Percentiles rank a stretch among this genome's conserved stretches.
These are phyloP conservation scores for Acorus calamus DNA, from an alignment of 106 monocot genomes.

Conservation along the genomic window DNA sequence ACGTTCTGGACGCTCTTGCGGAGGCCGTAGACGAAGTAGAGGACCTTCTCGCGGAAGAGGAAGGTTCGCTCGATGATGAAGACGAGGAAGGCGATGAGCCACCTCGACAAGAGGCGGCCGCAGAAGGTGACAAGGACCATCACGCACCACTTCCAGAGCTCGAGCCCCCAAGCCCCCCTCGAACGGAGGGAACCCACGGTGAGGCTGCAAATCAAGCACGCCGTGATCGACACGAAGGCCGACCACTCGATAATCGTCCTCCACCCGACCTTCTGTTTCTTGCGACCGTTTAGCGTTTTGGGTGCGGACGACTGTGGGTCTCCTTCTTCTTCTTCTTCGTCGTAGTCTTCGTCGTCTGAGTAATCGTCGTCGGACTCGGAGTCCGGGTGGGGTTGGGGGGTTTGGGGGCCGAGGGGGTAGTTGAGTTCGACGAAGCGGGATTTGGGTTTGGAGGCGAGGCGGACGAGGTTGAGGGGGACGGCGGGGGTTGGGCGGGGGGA, in stretches of 20 bases:
- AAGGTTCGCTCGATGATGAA: constrained; percentile 28
- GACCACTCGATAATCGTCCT: not conserved
- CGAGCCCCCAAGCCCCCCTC: constrained; percentile 19
- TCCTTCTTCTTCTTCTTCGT: not conserved
- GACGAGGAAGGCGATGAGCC: constrained; percentile 29
- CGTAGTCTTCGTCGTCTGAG: not conserved
- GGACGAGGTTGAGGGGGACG: not conserved
- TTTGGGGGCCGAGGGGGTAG: not conserved
- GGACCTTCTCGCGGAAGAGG: constrained; percentile 15
- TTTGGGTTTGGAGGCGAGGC: constrained; percentile 2
- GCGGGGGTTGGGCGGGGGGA: not conserved
- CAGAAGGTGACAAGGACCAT: constrained; percentile 34
- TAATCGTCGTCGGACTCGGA: not conserved
- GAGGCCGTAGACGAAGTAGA: constrained; percentile 21
- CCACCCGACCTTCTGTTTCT: not conserved
- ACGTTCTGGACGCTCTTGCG: constrained; percentile 20
- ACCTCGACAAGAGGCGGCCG: constrained; percentile 47
- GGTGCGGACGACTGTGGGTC: not conserved
- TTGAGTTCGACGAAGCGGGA: constrained; percentile 4
- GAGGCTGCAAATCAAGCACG: constrained; percentile 25
- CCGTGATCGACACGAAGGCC: constrained; percentile 23
- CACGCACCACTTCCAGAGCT: constrained; percentile 52
- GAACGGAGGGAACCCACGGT: constrained; percentile 1
- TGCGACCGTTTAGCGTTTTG: not conserved
- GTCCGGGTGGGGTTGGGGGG: not conserved